Evolutionary conservation across 2,329 filamentous ascomycete genomes (phyloP), one percentile per base, ranked within the genome.

Genomic region (Fusarium musae): DNA sequence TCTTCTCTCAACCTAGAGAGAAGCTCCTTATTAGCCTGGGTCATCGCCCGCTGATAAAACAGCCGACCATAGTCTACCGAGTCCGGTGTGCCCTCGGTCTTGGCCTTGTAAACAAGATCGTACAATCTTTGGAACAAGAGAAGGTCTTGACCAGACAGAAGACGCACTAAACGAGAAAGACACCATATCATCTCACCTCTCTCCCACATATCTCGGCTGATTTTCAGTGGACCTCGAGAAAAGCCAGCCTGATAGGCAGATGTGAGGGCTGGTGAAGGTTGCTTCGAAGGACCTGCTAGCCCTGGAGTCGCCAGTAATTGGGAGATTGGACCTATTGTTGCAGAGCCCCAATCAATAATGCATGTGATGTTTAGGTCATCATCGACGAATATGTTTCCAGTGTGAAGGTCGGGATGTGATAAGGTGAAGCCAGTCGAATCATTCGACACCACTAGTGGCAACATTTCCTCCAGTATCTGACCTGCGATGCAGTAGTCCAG

Each of bases 81-180:
- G 16, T 60, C 17, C 7, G n/a, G 11, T 9, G 21, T 6, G n/a
- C 9, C 6, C 7, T 64, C 54, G 16, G 17, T 16, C 2, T 37
- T 23, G 6, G 17, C 13, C 62, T 61, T 57, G 8, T 70, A 46
- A 6, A 70, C 65, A 52, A 72, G 59, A 16, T 62, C 36, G 47
- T 71, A 70, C 13, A 76, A 39, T 2, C 10, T 47, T 61, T 59
- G 52, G 10, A 76, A 76, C 3, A 68, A n/a, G 3, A 4, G 12
- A 30, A 66, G 63, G 36, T 78, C 73, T n/a, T 76, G 63, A 9
- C 30, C 64, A 5, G 73, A 75, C 12, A 77, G 61, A 39, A 75
- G 30, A 23, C 72, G 63, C 5, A 68, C 42, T 9, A 77, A 36
- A 9, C 63, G 68, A 30, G 68, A 61, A 23, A 76, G 71, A 39